phyloP scores from a whole-genome alignment of 139 green algal species.

The Tetratostichococcus sp. region DNA sequence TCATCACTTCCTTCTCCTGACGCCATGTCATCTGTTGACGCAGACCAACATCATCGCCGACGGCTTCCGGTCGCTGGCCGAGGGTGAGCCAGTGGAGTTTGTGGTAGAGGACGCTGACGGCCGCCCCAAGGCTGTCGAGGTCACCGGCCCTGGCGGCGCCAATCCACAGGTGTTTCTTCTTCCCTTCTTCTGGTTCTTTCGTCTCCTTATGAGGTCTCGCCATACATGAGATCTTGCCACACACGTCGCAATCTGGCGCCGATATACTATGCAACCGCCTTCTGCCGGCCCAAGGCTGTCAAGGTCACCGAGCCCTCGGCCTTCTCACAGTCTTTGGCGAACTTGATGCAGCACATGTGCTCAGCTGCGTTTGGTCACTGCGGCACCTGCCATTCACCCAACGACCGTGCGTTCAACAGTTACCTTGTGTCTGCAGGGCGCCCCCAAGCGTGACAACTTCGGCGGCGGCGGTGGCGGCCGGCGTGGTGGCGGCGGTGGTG shows the following conservation, averaged over 20 bases:
- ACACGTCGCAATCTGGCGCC: no score
- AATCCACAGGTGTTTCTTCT: conserved; percentile 24
- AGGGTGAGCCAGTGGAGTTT: conserved; percentile 75
- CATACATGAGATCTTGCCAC: no score
- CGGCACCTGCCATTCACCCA: not conserved
- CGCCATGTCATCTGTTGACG: not conserved
- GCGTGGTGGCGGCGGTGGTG: not conserved
- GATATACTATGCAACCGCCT: no score
- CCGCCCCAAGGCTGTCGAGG: conserved; percentile 41
- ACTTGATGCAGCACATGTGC: no score
- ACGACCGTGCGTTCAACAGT: not conserved
- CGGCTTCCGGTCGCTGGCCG: conserved; percentile 68
- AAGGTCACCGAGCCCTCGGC: no score
- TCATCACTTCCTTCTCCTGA: no score
- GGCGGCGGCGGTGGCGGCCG: no score
- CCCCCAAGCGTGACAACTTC: not conserved
- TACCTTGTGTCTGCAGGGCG: not conserved
- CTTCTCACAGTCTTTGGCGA: no score
- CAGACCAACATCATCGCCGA: conserved; percentile 68
- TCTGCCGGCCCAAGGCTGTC: no score
- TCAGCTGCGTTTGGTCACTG: no score
- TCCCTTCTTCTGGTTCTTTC: no score
- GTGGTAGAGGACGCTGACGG: conserved; percentile 45
- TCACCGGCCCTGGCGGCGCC: conserved; percentile 42
- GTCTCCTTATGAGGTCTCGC: no score